Conservation (phyloP, 176 grass and related monocot genomes). For the Echinochloa phyllopogon region DNA sequence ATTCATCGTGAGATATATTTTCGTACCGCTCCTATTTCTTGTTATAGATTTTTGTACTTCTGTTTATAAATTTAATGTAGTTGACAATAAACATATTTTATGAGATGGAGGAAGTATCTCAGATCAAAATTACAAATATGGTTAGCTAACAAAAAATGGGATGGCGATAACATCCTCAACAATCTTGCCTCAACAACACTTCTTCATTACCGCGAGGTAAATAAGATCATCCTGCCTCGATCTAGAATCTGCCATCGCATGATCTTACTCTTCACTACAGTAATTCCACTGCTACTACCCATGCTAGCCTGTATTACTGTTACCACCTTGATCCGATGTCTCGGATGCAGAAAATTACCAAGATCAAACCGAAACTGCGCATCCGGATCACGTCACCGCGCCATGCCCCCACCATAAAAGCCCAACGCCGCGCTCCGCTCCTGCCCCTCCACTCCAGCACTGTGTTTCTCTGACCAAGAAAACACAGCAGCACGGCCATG, state of each 20-base stretch:
- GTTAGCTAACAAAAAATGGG: background rate
- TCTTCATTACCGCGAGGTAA: background rate
- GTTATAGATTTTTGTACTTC: too few relatives aligned
- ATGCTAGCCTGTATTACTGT: background rate
- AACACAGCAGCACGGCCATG: background rate
- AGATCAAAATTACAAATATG: too few relatives aligned
- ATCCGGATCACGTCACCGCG: conserved; percentile 25
- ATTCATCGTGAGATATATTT: too few relatives aligned
- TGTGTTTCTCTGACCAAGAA: background rate
- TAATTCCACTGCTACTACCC: background rate
- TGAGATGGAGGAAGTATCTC: too few relatives aligned
- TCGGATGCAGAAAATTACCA: conserved; percentile 33
- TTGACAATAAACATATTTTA: too few relatives aligned
- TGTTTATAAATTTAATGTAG: too few relatives aligned
- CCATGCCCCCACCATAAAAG: conserved; percentile 52
- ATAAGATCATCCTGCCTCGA: background rate
- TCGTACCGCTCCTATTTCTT: too few relatives aligned
- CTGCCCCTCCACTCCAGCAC: background rate
- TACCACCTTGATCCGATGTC: conserved; percentile 32
- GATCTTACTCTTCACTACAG: background rate
- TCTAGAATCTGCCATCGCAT: background rate
- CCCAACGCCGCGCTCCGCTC: background rate
- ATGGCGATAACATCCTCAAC: background rate
- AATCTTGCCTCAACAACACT: background rate
- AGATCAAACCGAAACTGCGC: background rate